A percentile compares a stretch with the other conserved stretches of the same genome.
These are phyloP conservation scores for Novymonas esmeraldas DNA, from an alignment of 208 protist genomes.

Conservation along the genomic window DNA sequence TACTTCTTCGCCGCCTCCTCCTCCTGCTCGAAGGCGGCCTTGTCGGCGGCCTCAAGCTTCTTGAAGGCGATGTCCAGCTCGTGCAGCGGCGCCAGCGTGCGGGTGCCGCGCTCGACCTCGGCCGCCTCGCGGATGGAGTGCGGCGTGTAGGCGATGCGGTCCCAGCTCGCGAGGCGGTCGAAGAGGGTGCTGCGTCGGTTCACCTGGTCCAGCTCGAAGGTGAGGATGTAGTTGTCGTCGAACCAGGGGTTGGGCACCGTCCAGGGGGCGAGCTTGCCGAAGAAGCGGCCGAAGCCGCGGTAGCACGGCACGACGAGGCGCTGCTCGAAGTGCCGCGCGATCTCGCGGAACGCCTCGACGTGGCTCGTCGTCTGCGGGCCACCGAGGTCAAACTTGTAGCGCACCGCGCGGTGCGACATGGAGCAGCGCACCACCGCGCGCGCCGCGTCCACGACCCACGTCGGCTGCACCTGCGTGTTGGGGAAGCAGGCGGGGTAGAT, in stretches of 20 bases:
- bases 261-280: slow-evolving; percentile 83
- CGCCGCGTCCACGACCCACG: slow-evolving; percentile 92
- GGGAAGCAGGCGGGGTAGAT: slow-evolving; percentile 90
- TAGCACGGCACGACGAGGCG: slow-evolving; percentile 87
- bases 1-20: slow-evolving; percentile 88
- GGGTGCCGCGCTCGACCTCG: slow-evolving; percentile 61
- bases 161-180: slow-evolving; percentile 88
- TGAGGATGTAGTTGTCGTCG: slow-evolving; percentile 91
- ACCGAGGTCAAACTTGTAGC: slow-evolving; percentile 92
- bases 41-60: slow-evolving; percentile 78
- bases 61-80: slow-evolving; percentile 79
- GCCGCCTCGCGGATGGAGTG: slow-evolving; percentile 84
- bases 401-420: slow-evolving; percentile 82
- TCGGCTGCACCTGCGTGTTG: slow-evolving; percentile 89
- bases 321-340: slow-evolving; percentile 66
- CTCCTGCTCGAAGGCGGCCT: slow-evolving; percentile 80
- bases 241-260: slow-evolving; percentile 90
- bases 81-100: slow-evolving; percentile 65
- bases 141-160: slow-evolving; percentile 83
- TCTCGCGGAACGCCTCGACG: slow-evolving; percentile 83
- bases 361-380: slow-evolving; percentile 88
- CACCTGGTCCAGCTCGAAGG: slow-evolving; percentile 92
- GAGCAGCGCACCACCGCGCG: slow-evolving; percentile 84
- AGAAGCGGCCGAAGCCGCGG: slow-evolving; percentile 82
- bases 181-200: slow-evolving; percentile 89